These are phyloP conservation scores for Paecilomyces dactylethromorphus DNA, from an alignment of 2,329 filamentous ascomycete genomes.

Conservation along the genomic window DNA sequence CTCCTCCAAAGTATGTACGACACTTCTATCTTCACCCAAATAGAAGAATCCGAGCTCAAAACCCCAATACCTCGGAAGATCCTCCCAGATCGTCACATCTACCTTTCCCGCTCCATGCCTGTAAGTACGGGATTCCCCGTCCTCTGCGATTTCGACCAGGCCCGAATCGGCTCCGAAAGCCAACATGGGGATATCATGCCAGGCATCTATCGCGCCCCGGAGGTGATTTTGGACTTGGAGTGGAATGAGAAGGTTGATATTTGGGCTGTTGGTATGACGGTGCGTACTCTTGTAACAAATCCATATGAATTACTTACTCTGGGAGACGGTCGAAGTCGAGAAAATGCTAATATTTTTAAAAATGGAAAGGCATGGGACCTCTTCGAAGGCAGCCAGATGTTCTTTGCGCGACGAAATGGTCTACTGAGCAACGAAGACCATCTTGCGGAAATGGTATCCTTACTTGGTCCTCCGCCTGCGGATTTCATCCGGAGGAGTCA, in stretches of 20 bases:
- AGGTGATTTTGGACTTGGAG: slow-evolving; percentile 37
- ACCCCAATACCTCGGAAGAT: not conserved
- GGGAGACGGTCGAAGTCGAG: not conserved
- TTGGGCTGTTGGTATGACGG: slow-evolving; percentile 43
- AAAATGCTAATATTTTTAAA: slow-evolving; percentile 2
- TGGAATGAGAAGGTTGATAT: slow-evolving; percentile 43
- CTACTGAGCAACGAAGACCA: slow-evolving; percentile 30
- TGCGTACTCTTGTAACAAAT: slow-evolving; percentile 21
- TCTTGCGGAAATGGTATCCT: slow-evolving; percentile 37
- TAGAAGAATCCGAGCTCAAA: not conserved
- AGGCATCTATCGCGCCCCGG: slow-evolving; percentile 13
- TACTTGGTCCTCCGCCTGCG: slow-evolving; percentile 35
- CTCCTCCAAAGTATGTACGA: not conserved
- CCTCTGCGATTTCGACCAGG: slow-evolving; percentile 43
- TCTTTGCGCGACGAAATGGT: slow-evolving; percentile 30
- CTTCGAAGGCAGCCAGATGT: slow-evolving; percentile 31
- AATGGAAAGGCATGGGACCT: slow-evolving; percentile 32
- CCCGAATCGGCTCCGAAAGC: slow-evolving; percentile 26
- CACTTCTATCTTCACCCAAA: not conserved
- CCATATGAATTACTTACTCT: too few species aligned
- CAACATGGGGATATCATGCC: slow-evolving; percentile 18
- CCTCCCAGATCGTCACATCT: not conserved
- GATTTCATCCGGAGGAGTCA: slow-evolving; percentile 15
- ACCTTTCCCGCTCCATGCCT: slow-evolving; percentile 43
- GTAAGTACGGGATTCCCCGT: slow-evolving; percentile 25